Base-by-base conservation (phyloP, 2,329 filamentous ascomycete species). In the Pezizomycotina sp. region DNA sequence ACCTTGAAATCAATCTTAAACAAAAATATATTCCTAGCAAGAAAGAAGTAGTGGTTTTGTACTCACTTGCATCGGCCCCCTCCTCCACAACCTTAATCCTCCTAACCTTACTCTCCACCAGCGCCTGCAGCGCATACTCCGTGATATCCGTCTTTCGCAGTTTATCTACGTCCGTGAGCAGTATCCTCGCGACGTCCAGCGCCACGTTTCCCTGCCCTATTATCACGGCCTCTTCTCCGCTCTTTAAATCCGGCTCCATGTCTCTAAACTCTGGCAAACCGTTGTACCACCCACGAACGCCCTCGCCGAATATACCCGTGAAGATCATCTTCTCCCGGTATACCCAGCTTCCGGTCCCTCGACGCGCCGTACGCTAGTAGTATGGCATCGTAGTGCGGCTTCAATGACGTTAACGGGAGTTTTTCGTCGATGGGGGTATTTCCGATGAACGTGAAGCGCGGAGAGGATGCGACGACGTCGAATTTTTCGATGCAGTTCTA, bases 201-300 rank as follows among this genome's bases (percentile, higher is more conserved):
- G 89, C 89, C 6, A 98, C 89, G 58, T 98, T 98, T 10, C 89
- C 89, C 53, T 98, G 86, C 2, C 89, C 89, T 46, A 98, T 74
- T 30, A 98, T 67, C 20, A 93, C 71, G 1, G 81, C 89, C 43
- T 84, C 75, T 32, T 92, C 81, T 1, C 77, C 78, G 5, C 32
- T 29, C 6, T 65, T 62, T 16, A 95, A 65, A 52, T 82, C 69
- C 0, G 83, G 79, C n/a, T 68, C 62, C 5, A 92, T 60, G 48
- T 68, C 58, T 13, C 76, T 68, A 53, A 79, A 79, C 49, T 91
- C 79, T 0, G 89, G 89, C 2, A 92, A 65, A 2, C 89, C 89
- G 56, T 98, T 98, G 58, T 98, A 98, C 89, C 89, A 98, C 12
- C 89, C 1, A 98, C 89, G 55, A 95, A 93, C 24, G 83, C 77